Evolutionary conservation across 208 protist species (phyloP), one percentile per base, ranked within the genome.

Genomic region (Trypanosoma melophagium): DNA sequence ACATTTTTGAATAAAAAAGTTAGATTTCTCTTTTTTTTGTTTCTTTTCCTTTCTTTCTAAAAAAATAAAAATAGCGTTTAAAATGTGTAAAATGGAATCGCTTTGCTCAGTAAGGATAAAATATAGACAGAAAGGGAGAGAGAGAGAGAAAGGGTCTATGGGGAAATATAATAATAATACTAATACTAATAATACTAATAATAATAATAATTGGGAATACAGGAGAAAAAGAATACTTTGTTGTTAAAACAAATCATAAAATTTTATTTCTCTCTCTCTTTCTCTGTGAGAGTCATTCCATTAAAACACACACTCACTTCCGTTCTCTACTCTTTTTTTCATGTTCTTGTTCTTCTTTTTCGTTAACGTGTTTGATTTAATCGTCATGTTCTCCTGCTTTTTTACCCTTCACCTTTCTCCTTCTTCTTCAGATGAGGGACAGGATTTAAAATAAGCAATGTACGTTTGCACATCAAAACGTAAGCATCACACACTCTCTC

Each of bases 121-220:
- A n/a, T n/a, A n/a, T n/a, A 35, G 28, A 35, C 3, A 35, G 28
- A 35, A 5, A 35, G 28, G 5, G 28, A 35, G 28, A 35, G 28
- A 35, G 28, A 35, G 28, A 35, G 28, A 35, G 28, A 35, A 5
- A 35, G 28, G 5, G 28, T 7, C 5, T 7, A 35, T 35, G 28
- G 5, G 5, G 1, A 56, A 66, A 3, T 51, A 66, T 16, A 67
- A n/a, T 67, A 67, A 47, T 8, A 19, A 24, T 40, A 35, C 1
- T 35, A 5, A 35, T 35, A n/a, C n/a, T n/a, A 35, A 35, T 35
- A 56, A 66, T 12, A 59, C 58, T 16, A 67, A n/a, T 67, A 67
- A 47, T 8, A 19, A 24, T 40, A 35, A 35, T 35, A 5, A 35
- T 35, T 1, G 28, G 5, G 1, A 35, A 35, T 35, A 35, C 28